phyloP scores from a whole-genome alignment of 306 rosid genomes.

The Spatholobus suberectus region DNA sequence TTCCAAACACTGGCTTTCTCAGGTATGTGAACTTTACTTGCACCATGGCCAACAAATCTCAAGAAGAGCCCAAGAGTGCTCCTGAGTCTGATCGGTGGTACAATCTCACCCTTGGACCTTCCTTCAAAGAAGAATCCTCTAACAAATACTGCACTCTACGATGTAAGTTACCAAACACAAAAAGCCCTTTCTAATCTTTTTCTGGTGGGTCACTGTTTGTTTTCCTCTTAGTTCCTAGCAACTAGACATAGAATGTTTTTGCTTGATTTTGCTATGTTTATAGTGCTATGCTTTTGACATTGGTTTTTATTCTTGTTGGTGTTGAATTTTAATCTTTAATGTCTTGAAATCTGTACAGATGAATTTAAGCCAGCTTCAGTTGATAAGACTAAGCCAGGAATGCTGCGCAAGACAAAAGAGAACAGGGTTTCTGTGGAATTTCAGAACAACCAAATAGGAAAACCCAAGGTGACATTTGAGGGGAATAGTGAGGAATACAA shows the following conservation, averaged over 20 bases:
- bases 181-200: not conserved
- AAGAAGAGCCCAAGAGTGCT: constrained; percentile 87
- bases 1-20: constrained; percentile 18
- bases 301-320: not conserved
- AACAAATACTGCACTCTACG: constrained; percentile 89
- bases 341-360: constrained; percentile 56
- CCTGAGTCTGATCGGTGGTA: constrained; percentile 87
- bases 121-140: constrained; percentile 83
- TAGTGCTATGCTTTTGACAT: not conserved
- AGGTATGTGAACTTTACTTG: constrained; percentile 20
- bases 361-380: constrained; percentile 95
- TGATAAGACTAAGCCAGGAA: constrained; percentile 79
- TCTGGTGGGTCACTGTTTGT: constrained; percentile 2
- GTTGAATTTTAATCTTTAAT: constrained; percentile 16
- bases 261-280: not conserved
- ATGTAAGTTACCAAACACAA: constrained; percentile 55
- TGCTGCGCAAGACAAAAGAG: constrained; percentile 79
- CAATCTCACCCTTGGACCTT: constrained; percentile 78
- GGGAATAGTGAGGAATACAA: constrained; percentile 89
- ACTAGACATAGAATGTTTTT: not conserved
- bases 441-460: constrained; percentile 88
- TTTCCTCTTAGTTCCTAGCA: constrained; percentile 26
- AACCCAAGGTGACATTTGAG: constrained; percentile 87
- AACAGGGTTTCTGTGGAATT: constrained; percentile 85
- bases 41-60: constrained; percentile 73